A percentile compares a stretch with the other conserved stretches of the same genome.
These are phyloP conservation scores for Neltuma alba DNA, from an alignment of 306 rosid species.

Conservation along the genomic window DNA sequence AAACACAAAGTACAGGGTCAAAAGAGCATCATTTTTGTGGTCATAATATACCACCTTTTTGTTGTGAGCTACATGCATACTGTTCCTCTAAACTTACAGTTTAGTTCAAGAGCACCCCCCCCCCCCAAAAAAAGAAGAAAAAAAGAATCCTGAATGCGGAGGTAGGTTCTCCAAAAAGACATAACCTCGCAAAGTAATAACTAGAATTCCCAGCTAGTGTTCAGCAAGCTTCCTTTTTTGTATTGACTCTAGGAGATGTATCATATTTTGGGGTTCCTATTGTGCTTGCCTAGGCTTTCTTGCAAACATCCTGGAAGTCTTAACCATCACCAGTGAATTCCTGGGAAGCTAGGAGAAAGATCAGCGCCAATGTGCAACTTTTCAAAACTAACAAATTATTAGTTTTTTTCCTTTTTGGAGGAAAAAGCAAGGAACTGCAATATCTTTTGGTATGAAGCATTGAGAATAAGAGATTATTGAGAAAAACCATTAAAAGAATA, in stretches of 20 bases:
- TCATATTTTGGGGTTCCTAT: not conserved
- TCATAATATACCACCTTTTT: not conserved
- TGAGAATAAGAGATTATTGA: too few species aligned
- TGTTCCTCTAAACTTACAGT: not conserved
- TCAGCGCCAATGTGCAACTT: slow-evolving; percentile 11
- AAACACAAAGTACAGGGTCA: not conserved
- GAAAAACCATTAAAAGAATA: too few species aligned
- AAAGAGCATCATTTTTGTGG: not conserved
- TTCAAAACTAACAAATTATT: not conserved
- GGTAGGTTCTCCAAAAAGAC: not conserved
- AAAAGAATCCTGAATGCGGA: not conserved
- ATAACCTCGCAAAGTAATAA: not conserved
- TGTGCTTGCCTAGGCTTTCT: slow-evolving; percentile 1
- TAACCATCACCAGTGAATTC: slow-evolving; percentile 17
- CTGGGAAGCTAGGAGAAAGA: slow-evolving; percentile 19
- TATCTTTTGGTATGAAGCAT: too few species aligned
- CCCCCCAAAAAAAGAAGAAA: too few species aligned
- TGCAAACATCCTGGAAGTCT: slow-evolving; percentile 12
- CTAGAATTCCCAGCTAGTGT: slow-evolving; percentile 8
- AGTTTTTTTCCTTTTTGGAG: not conserved
- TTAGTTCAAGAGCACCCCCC: slow-evolving; percentile 25
- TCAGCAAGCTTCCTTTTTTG: not conserved
- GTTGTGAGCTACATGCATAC: not conserved
- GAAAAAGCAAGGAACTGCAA: not conserved
- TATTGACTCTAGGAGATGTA: not conserved